Evolutionary conservation across 345 rosid species (phyloP).

Genomic region (Microthlaspi erraticum): DNA sequence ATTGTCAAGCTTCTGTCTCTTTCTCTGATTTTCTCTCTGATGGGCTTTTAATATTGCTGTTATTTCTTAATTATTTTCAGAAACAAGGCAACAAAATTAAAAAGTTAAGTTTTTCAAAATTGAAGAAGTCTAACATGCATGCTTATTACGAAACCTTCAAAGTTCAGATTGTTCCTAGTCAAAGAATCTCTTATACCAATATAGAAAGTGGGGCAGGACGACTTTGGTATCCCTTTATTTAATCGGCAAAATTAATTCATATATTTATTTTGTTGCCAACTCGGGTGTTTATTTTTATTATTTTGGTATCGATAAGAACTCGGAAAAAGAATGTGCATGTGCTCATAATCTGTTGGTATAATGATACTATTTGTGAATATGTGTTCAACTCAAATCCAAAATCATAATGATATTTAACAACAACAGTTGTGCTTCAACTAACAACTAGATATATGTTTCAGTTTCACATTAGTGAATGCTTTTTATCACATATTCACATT

Average conservation of each 20-base stretch:
- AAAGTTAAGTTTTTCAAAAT: slow-evolving; percentile 16
- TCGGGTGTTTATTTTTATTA: too few species aligned
- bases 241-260: background rate
- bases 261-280: background rate
- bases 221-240: slow-evolving; percentile 24
- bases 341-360: too few species aligned
- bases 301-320: too few species aligned
- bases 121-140: slow-evolving; percentile 24
- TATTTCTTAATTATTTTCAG: slow-evolving; percentile 12
- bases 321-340: too few species aligned
- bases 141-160: slow-evolving; percentile 26
- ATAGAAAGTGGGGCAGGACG: slow-evolving; percentile 44
- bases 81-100: slow-evolving; percentile 7
- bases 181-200: slow-evolving; percentile 45
- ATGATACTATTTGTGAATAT: too few species aligned
- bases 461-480: too few species aligned
- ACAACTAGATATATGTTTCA: too few species aligned
- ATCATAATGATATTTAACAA: too few species aligned
- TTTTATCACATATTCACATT: too few species aligned
- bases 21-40: slow-evolving; percentile 39
- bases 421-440: too few species aligned
- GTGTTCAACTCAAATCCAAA: too few species aligned
- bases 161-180: slow-evolving; percentile 37
- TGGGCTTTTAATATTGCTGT: slow-evolving; percentile 21
- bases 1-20: slow-evolving; percentile 47